Conservation (phyloP, 176 grass and related monocot genomes). For the Pontederia crassipes region DNA sequence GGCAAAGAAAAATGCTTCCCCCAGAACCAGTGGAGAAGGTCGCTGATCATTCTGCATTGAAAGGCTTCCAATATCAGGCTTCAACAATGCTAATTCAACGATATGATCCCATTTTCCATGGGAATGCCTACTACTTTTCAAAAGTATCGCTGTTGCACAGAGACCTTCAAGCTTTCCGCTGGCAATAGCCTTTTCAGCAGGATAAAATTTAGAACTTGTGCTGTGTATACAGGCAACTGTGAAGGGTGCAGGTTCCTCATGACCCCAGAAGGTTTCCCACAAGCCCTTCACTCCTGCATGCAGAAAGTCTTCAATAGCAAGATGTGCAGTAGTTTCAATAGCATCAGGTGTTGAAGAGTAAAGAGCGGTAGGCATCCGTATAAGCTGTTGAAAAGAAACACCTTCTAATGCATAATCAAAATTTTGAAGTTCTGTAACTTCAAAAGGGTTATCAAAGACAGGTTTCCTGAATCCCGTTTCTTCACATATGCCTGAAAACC, state of each 20-base stretch:
- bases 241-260: constrained; percentile 61
- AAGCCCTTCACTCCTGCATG: constrained; percentile 70
- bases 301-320: constrained; percentile 85
- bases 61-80: constrained; percentile 65
- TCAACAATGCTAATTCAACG: constrained; percentile 56
- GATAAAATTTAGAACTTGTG: constrained; percentile 76
- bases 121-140: constrained; percentile 44
- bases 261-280: constrained; percentile 86
- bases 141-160: constrained; percentile 60
- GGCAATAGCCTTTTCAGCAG: constrained; percentile 71
- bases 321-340: constrained; percentile 68
- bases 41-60: constrained; percentile 28
- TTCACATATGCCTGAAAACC: constrained; percentile 46
- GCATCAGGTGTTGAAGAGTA: constrained; percentile 53
- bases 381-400: constrained; percentile 66
- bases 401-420: constrained; percentile 78
- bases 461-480: constrained; percentile 39
- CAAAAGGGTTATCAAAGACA: constrained; percentile 54
- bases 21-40: constrained; percentile 46
- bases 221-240: constrained; percentile 85
- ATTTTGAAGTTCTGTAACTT: constrained; percentile 60
- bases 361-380: constrained; percentile 78
- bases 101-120: constrained; percentile 90
- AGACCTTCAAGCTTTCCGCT: constrained; percentile 66
- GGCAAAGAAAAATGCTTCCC: constrained; percentile 78